Evolutionary conservation across 2,329 filamentous ascomycete genomes (phyloP), one percentile per base, ranked within the genome.

Genomic region (Epichloe gansuensis): DNA sequence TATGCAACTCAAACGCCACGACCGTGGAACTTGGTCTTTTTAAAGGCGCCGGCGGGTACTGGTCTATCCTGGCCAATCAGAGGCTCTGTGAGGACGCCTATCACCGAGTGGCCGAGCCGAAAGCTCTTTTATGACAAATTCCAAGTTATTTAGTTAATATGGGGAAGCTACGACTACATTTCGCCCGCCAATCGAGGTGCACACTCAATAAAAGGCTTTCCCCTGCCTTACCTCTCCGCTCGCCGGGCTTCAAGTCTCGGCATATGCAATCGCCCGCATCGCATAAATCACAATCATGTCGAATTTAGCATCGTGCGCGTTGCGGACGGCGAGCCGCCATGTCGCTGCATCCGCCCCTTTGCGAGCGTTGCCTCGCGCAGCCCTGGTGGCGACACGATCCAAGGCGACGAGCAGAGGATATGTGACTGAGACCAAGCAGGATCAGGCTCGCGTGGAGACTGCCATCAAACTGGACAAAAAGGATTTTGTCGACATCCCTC

Each of bases 381-480:
- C 61, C 54, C 44, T 62, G 48, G 59, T 63, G 51, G 60, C 63
- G 54, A 58, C 60, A 39, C 42, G 49, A 15, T 48, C 43, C 31
- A 55, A 55, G 49, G 50, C 56, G 40, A 55, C 59, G 49, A 70
- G 74, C 61, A 80, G 88, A 64, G 77, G 73, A 61, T 95, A 95
- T 76, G 89, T 95, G 57, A 86, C 88, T 31, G 85, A 90, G 72
- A 85, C 87, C 55, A 89, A 85, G 73, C 77, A 82, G 58, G 82
- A 87, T 60, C 79, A 81, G 68, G 88, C 89, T 49, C 88, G 89
- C 65, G 86, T 95, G 63, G 89, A 95, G 62, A 86, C 85, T 11
- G 83, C 89, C 54, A 90, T 95, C 69, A 87, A 86, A 67, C 76
- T 89, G 55, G 89, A 95, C 59, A 89, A 91, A 71, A 86, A 86